Evolutionary conservation across 2,329 filamentous ascomycete species (phyloP).

Genomic region (Sporothrix protearum): DNA sequence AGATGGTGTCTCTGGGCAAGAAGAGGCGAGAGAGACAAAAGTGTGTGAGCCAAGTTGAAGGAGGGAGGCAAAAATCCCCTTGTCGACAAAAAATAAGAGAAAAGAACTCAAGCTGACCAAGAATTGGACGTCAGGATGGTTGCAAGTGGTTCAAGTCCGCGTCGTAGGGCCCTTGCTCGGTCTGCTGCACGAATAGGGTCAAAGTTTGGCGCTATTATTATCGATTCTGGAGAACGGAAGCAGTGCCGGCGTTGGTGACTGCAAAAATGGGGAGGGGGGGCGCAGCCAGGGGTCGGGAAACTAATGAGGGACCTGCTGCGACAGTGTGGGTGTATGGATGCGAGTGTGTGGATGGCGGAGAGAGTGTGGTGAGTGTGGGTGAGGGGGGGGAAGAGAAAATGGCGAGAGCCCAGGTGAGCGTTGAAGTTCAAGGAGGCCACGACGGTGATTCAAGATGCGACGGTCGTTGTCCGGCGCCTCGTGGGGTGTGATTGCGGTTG

Average conservation of each 20-base stretch:
- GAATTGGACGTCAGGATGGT: not conserved
- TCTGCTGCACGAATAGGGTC: not conserved
- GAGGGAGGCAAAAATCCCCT: not conserved
- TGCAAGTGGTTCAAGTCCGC: not conserved
- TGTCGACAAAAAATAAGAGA: not conserved
- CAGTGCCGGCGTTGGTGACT: conserved; percentile 22
- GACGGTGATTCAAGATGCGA: not conserved
- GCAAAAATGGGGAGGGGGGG: conserved; percentile 9
- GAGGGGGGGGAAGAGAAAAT: not conserved
- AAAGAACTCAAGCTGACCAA: not conserved
- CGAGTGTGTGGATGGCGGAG: not conserved
- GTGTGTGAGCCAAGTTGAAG: not conserved
- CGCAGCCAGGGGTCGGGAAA: conserved; percentile 15
- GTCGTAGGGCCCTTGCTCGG: not conserved
- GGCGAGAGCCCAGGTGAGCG: conserved; percentile 8
- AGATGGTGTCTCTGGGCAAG: not conserved
- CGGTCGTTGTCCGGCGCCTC: not conserved
- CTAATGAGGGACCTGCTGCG: conserved; percentile 14
- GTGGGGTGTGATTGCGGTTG: not conserved
- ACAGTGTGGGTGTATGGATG: conserved; percentile 13
- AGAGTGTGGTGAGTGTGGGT: not conserved
- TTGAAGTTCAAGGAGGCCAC: not conserved
- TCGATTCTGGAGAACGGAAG: conserved; percentile 17
- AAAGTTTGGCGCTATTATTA: conserved; percentile 20
- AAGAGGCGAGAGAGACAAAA: not conserved